These are phyloP conservation scores for Bullera alba DNA, from an alignment of 768 basidiomycete species.

Conservation along the genomic window DNA sequence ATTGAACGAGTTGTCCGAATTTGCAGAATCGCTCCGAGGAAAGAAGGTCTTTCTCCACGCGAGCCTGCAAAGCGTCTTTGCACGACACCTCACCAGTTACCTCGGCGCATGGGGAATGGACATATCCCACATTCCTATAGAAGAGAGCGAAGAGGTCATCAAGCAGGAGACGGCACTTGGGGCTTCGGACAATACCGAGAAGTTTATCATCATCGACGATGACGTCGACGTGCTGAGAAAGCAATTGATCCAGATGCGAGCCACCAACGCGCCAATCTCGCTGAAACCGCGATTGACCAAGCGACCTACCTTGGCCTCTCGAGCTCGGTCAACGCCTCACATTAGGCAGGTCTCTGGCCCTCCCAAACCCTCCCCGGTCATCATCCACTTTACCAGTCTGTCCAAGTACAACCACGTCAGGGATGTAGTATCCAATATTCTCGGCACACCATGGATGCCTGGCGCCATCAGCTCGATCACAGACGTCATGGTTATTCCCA, in stretches of 20 bases:
- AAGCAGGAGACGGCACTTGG: background rate
- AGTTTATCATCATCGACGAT: constrained; percentile 86
- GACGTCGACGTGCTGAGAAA: constrained; percentile 72
- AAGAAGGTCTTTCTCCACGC: constrained; percentile 79
- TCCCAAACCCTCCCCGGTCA: constrained; percentile 47
- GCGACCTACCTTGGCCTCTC: constrained; percentile 32
- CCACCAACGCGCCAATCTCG: constrained; percentile 32
- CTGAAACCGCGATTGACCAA: constrained; percentile 34
- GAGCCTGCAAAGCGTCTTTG: constrained; percentile 77
- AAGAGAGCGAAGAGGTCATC: constrained; percentile 22
- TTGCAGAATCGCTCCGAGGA: constrained; percentile 74
- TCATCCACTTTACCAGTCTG: constrained; percentile 87
- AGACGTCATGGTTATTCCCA: constrained; percentile 94
- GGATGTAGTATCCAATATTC: constrained; percentile 68
- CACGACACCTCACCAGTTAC: constrained; percentile 85
- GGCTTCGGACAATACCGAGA: constrained; percentile 8
- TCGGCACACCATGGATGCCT: constrained; percentile 50
- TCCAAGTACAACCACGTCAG: constrained; percentile 81
- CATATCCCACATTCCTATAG: constrained; percentile 60
- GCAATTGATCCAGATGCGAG: constrained; percentile 62
- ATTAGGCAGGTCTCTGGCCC: constrained; percentile 51
- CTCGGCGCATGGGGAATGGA: constrained; percentile 94
- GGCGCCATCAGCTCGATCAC: constrained; percentile 50
- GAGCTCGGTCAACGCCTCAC: constrained; percentile 66
- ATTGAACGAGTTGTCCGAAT: constrained; percentile 66